phyloP scores from a whole-genome alignment of 129 eudicot genomes.

The Centella asiatica region DNA sequence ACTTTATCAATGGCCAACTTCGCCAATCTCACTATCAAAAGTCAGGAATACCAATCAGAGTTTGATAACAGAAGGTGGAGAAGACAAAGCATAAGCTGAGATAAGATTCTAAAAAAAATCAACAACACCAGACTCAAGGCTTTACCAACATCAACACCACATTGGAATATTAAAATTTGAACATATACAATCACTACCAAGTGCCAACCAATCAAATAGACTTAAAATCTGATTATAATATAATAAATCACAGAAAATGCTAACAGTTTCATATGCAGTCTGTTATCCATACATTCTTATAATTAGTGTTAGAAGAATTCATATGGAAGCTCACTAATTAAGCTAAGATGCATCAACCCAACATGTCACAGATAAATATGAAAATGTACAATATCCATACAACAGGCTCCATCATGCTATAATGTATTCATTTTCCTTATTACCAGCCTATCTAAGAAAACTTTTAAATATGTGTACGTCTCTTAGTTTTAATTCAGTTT shows the following conservation, averaged over 20 bases:
- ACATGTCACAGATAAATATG: not conserved
- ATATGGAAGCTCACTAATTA: not conserved
- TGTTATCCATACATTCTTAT: not conserved
- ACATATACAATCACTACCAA: too few relatives aligned
- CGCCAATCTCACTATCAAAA: slow-evolving; percentile 71
- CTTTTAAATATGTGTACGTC: too few relatives aligned
- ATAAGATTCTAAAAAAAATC: too few relatives aligned
- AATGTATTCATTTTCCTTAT: not conserved
- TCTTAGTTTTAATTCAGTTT: too few relatives aligned
- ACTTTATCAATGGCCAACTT: slow-evolving; percentile 77
- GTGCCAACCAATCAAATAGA: too few relatives aligned
- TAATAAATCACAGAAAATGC: not conserved
- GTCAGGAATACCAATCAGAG: slow-evolving; percentile 15
- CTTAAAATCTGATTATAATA: too few relatives aligned
- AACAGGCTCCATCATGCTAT: not conserved
- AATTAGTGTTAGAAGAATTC: not conserved
- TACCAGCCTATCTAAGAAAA: too few relatives aligned
- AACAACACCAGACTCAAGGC: too few relatives aligned
- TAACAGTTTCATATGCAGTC: not conserved
- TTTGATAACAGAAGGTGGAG: slow-evolving; percentile 2
- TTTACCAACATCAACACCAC: too few relatives aligned
- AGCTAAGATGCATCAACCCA: not conserved
- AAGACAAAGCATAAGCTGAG: too few relatives aligned
- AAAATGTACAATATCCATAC: not conserved
- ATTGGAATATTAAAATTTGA: too few relatives aligned